Base-by-base conservation (phyloP, 2,329 filamentous ascomycete genomes). In the Pestalotiopsis sp. region DNA sequence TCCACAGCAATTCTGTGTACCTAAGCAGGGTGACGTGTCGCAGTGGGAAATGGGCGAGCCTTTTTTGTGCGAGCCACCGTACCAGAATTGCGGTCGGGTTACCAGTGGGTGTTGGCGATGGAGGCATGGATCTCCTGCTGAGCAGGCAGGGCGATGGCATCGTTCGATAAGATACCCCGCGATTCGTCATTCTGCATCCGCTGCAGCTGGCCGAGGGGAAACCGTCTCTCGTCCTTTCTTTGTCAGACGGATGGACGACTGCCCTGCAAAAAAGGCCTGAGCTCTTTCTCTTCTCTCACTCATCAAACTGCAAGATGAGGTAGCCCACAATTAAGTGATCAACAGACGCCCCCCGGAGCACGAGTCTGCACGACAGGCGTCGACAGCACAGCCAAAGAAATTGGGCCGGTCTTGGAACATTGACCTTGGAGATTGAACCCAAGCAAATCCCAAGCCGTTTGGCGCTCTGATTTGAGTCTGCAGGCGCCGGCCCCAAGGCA, bases 171-270 rank as follows among this genome's bases (percentile, higher is more conserved):
- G 61, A 64, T 52, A 64, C 61, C 61, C 61, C 61, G 61, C 61
- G 61, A 64, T 64, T 64, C 61, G 61, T 64, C 61, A 64, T 64
- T 31, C 14, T n/a, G 39, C 61, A 49, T 38, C 39, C 61, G 61
- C 41, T n/a, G 59, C 59, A 36, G 59, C 59, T 59, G 27, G 27
- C 7, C 20, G 45, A 52, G n/a, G 45, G 17, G 20, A n/a, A n/a
- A 7, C 45, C 17, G 45, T 52, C 13, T 45, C 31, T 31, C 7
- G 31, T 31, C 31, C 7, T 31, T 31, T 9, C 31, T 31, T 31
- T 31, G 31, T 31, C 31, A 31, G 31, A 31, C 31, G 7, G 31
- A 31, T 31, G 7, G 31, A 31, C 1, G 1, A 2, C 31, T 31
- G 31, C 31, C 31, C 5, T 31, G 31, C 31, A 31, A 31, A 31